These are phyloP conservation scores for Podaxis pistillaris DNA, from an alignment of 768 basidiomycete species.

Conservation along the genomic window DNA sequence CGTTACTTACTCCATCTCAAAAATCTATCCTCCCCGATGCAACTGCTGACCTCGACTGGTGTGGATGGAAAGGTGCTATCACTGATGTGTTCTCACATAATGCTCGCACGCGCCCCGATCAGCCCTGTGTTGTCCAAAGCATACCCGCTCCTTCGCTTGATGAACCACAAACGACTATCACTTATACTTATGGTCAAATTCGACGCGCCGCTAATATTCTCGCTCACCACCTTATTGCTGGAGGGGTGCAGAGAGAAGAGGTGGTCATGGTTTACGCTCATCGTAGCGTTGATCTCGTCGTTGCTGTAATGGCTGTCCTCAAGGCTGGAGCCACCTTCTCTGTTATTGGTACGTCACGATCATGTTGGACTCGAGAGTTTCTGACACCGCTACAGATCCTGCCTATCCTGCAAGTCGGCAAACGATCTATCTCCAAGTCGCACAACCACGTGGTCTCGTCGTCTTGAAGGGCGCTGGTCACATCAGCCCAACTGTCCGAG, in stretches of 20 bases:
- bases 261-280: constrained; percentile 99
- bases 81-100: constrained; percentile 92
- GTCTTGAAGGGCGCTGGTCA: constrained; percentile 88
- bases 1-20: constrained; percentile 75
- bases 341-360: constrained; percentile 75
- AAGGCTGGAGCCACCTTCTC: constrained; percentile 97
- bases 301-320: constrained; percentile 94
- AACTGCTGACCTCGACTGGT: constrained; percentile 90
- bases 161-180: constrained; percentile 49
- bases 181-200: constrained; percentile 79
- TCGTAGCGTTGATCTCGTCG: constrained; percentile 92
- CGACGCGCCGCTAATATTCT: constrained; percentile 85
- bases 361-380: background rate
- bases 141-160: constrained; percentile 41
- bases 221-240: constrained; percentile 83
- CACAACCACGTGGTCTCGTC: constrained; percentile 86
- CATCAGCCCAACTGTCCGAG: constrained; percentile 77
- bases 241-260: constrained; percentile 88
- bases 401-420: constrained; percentile 95
- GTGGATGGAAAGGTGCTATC: constrained; percentile 96
- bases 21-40: constrained; percentile 75
- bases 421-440: constrained; percentile 89
- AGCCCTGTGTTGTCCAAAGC: constrained; percentile 88
- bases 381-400: constrained; percentile 60
- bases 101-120: constrained; percentile 74